A percentile compares a stretch with the other conserved stretches of the same genome.
phyloP scores from a whole-genome alignment of 352 stramenopile species.

The Saprolegnia parasitica region DNA sequence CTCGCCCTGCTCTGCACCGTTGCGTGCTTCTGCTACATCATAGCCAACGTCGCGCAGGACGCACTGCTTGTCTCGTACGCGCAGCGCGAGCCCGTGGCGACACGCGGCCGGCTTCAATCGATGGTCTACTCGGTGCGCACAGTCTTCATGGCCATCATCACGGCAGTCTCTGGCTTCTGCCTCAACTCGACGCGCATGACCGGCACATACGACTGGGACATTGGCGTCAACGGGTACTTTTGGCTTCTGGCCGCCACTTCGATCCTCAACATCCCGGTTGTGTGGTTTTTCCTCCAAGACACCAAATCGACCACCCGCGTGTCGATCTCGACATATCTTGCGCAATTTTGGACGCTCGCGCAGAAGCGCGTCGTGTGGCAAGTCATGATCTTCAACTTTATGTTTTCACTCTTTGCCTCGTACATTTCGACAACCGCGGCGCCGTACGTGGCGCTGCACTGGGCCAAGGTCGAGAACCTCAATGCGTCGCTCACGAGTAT shows the following conservation, averaged over 20 bases:
- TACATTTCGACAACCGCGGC: constrained; percentile 48
- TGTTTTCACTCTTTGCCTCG: constrained; percentile 41
- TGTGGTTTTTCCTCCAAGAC: constrained; percentile 4
- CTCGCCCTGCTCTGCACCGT: constrained; percentile 11
- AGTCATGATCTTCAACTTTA: constrained; percentile 23
- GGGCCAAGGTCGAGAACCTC: constrained; percentile 21
- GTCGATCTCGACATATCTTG: not conserved
- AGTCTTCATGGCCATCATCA: not conserved
- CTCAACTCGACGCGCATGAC: constrained; percentile 40
- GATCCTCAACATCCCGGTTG: not conserved
- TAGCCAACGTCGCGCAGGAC: constrained; percentile 15
- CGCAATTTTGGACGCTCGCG: not conserved
- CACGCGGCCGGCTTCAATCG: constrained; percentile 12
- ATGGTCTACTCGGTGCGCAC: not conserved
- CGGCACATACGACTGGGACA: constrained; percentile 45
- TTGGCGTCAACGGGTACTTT: constrained; percentile 22
- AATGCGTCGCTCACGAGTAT: constrained; percentile 14
- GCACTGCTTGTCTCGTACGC: constrained; percentile 11
- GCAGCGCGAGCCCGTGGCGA: constrained; percentile 2
- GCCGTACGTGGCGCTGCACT: constrained; percentile 44
- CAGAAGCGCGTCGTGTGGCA: constrained; percentile 22
- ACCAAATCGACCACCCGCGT: not conserved
- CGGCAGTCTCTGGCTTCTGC: constrained; percentile 1
- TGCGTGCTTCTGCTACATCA: constrained; percentile 25
- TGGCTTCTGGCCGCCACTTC: not conserved